Conservation (phyloP, 2,329 filamentous ascomycete genomes). For the Penicillium sp. region DNA sequence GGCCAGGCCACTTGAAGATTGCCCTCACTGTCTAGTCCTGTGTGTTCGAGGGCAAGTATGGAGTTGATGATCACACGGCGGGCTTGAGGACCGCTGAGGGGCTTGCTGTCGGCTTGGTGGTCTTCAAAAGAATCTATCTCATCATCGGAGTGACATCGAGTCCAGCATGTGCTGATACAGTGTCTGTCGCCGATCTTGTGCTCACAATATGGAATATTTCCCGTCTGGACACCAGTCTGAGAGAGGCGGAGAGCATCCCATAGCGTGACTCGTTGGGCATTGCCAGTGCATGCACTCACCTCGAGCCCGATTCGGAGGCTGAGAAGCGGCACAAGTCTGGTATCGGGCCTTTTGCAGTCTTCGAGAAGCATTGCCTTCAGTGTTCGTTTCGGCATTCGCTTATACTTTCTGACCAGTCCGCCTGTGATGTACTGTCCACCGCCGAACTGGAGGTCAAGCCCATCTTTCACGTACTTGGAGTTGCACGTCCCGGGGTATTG, state of each 20-base stretch:
- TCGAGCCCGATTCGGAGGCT: slow-evolving; percentile 9
- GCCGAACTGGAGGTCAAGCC: neutral
- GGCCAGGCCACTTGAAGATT: slow-evolving; percentile 12
- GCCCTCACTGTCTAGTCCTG: slow-evolving; percentile 7
- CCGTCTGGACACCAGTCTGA: neutral
- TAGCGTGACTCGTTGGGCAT: slow-evolving; percentile 9
- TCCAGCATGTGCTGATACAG: slow-evolving; percentile 11
- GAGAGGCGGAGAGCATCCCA: slow-evolving; percentile 17
- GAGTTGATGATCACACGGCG: slow-evolving; percentile 7
- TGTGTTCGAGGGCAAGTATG: slow-evolving; percentile 9
- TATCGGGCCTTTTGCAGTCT: neutral
- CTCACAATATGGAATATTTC: neutral
- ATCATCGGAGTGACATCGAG: neutral
- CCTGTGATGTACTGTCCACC: neutral
- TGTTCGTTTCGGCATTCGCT: neutral
- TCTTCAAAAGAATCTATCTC: neutral
- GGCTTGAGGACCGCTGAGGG: neutral
- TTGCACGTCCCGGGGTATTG: neutral
- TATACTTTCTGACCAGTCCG: neutral
- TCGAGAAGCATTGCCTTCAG: neutral
- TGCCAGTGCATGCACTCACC: slow-evolving; percentile 15
- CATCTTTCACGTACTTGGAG: neutral
- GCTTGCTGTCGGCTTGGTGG: neutral
- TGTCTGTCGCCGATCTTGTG: slow-evolving; percentile 6
- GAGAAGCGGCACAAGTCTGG: neutral